Evolutionary conservation across 345 rosid species (phyloP).

Genomic region (Acer yangbiense): DNA sequence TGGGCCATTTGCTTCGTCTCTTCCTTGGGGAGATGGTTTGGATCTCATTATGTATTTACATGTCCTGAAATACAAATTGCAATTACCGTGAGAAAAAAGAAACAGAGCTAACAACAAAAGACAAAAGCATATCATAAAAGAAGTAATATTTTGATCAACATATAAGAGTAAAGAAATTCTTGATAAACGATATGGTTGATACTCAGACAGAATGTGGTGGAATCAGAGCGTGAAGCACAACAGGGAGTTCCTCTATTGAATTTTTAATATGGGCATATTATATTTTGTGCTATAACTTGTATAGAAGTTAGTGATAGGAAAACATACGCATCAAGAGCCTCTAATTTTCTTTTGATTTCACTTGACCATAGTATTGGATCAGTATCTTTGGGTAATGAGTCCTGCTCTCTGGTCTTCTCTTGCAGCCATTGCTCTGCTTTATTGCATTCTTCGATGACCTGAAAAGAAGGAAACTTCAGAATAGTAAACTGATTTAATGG

Average conservation of each 20-base stretch:
- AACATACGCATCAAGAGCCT: conserved; percentile 25
- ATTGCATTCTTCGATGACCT: conserved; percentile 64
- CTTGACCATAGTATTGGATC: conserved; percentile 57
- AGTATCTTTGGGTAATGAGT: conserved; percentile 48
- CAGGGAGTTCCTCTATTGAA: neutral
- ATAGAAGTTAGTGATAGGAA: neutral
- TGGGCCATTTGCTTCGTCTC: conserved; percentile 21
- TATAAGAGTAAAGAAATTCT: neutral
- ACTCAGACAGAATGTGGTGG: neutral
- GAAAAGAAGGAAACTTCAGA: conserved; percentile 13
- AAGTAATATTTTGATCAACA: neutral
- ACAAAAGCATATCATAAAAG: neutral
- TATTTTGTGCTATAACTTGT: neutral
- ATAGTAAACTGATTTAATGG: neutral
- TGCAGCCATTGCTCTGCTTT: conserved; percentile 73
- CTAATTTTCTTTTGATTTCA: conserved; percentile 52
- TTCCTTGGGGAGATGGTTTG: conserved; percentile 5
- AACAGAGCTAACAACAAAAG: neutral
- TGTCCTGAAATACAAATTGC: conserved; percentile 20
- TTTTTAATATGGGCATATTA: neutral
- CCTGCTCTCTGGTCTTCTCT: conserved; percentile 55
- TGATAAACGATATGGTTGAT: neutral
- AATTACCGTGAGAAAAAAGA: neutral
- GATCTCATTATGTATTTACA: conserved; percentile 30
- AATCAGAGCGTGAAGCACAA: neutral